Base-by-base conservation (phyloP, 2,329 filamentous ascomycete genomes). In the Aspergillus pseudoglaucus region DNA sequence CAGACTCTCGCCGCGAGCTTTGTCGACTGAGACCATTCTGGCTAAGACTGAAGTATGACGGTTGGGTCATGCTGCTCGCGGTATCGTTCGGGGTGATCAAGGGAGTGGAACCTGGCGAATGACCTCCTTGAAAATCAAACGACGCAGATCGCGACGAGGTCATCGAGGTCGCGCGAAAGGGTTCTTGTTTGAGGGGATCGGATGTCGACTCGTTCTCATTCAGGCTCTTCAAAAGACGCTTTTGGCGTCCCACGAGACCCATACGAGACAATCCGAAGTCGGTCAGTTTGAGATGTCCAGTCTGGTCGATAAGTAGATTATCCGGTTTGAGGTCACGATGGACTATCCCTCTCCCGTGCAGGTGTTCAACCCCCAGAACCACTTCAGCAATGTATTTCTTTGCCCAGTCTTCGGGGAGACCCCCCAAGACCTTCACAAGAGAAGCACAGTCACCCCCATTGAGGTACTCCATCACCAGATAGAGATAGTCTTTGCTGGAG, bases 391-490 rank as follows among this genome's bases (percentile, higher is more conserved):
- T 79, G 64, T 98, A 98, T 65, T 95, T 97, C 74, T 94, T 94
- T 3, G 88, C 90, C 94, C 94, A 98, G 57, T 97, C 91, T 71
- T 98, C 94, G 0, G 90, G 87, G 18, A 98, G 76, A 2, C 88
- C 90, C 25, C 90, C 90, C 1, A 98, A 78, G 22, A 95, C 84
- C 66, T 97, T 98, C 72, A 97, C 93, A 46, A 98, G 76, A 5
- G 93, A 95, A 43, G 94, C 93, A 65, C 91, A 98, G 62, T 98
- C 93, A 41, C 93, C 93, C 32, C 93, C 93, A 59, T 97, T 98
- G 49, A 98, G 78, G 69, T 98, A 98, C 65, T 98, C 93, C 93
- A 98, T 98, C 20, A 98, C 93, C 50, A 98, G 78, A 64, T 97
- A 98, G 20, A 98, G 82, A 64, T 96, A 98, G 63, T 98, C 93